phyloP scores from a whole-genome alignment of 148 eudicot genomes.

The Chenopodium formosanum region DNA sequence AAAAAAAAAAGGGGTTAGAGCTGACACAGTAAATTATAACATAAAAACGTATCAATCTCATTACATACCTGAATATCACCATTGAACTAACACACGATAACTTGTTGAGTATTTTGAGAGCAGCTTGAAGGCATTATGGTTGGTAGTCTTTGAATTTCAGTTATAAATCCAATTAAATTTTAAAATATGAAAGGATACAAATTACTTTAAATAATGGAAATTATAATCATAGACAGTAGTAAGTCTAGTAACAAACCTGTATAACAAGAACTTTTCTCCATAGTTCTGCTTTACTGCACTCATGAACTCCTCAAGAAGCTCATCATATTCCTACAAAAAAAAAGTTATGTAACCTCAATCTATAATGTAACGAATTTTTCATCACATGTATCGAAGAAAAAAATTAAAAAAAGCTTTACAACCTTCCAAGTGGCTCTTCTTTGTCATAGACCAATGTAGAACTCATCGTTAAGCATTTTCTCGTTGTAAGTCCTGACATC shows the following conservation, averaged over 20 bases:
- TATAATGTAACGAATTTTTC: neutral
- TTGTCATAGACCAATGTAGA: constrained; percentile 81
- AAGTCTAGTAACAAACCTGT: constrained; percentile 46
- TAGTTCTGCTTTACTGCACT: constrained; percentile 88
- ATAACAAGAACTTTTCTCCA: constrained; percentile 79
- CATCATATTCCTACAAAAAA: constrained; percentile 70
- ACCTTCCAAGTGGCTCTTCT: constrained; percentile 91
- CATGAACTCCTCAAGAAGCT: constrained; percentile 84
- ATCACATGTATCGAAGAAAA: neutral
- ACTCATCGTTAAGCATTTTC: constrained; percentile 69
- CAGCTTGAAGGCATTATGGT: too few species aligned
- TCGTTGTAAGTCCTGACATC: constrained; percentile 93
- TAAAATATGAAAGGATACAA: too few species aligned
- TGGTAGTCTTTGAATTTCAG: too few species aligned
- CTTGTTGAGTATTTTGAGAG: too few species aligned
- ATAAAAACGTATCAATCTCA: too few species aligned
- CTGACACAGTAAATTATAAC: neutral
- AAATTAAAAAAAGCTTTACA: neutral
- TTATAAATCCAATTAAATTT: too few species aligned
- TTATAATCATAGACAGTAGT: too few species aligned
- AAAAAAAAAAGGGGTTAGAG: constrained; percentile 1
- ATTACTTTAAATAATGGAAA: too few species aligned
- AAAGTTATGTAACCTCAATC: constrained; percentile 1
- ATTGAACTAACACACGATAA: too few species aligned
- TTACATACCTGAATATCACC: too few species aligned